phyloP scores from a whole-genome alignment of 176 grass and related monocot genomes.

The Puya raimondii region DNA sequence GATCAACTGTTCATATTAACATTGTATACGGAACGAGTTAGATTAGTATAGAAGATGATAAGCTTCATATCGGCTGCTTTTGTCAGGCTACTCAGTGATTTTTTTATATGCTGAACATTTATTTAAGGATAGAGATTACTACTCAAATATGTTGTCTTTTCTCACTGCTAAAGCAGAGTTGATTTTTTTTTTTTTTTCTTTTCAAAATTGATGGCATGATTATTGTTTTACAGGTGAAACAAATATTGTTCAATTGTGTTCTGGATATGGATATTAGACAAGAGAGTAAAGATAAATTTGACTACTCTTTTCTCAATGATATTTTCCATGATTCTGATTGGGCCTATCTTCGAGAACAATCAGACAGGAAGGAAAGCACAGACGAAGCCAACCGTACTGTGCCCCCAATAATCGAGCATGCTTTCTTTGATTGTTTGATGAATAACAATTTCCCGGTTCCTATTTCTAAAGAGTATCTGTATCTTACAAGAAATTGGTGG shows the following conservation, averaged over 20 bases:
- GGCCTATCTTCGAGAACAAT: constrained; percentile 6
- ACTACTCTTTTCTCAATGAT: constrained; percentile 30
- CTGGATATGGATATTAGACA: constrained; percentile 35
- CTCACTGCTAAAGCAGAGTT: too few species aligned
- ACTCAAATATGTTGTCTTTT: not conserved
- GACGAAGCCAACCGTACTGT: constrained; percentile 17
- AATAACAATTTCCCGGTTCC: constrained; percentile 31
- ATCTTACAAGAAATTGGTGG: constrained; percentile 6
- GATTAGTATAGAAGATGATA: too few species aligned
- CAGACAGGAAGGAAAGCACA: constrained; percentile 8
- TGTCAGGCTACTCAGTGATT: too few species aligned
- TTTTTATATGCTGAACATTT: too few species aligned
- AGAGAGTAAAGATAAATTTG: constrained; percentile 33
- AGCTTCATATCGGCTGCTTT: too few species aligned
- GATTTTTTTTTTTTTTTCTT: constrained; percentile 2
- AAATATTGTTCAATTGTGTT: constrained; percentile 40
- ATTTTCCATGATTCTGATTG: constrained; percentile 27
- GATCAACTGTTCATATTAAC: too few species aligned
- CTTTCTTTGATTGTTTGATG: constrained; percentile 37
- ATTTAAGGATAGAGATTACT: too few species aligned
- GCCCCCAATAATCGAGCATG: constrained; percentile 28
- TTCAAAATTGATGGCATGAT: not conserved
- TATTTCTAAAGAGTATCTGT: constrained; percentile 7
- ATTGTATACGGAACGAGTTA: too few species aligned
- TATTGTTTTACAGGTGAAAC: constrained; percentile 38